Evolutionary conservation across 305 asterid species (phyloP), one percentile per base, ranked within the genome.

Genomic region (Fraxinus baroniana): DNA sequence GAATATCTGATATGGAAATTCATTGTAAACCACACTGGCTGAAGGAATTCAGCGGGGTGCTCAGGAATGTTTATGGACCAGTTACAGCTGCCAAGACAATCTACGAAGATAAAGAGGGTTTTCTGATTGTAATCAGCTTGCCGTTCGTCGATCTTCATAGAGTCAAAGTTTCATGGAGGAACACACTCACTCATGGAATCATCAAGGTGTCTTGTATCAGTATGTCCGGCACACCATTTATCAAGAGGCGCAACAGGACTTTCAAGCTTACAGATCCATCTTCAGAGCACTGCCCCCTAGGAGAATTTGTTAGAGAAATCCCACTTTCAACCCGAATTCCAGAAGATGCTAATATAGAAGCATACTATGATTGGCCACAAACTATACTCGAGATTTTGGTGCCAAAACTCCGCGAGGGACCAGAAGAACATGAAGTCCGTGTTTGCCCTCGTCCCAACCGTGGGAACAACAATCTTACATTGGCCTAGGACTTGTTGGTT

Each of bases 351-450:
- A 88, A 85, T 22, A 85, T 88, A 9, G 92, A 89, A 81, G 92
- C 92, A 0, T 89, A 88, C 78, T 87, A 80, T 37, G 90, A 88
- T 7, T 87, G 84, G 60, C 64, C 91, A 26, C 91, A 91, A 55
- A 82, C 88, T 1, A 79, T 39, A 80, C 89, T 89, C 0, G 92
- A 89, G 89, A 86, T 89, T 70, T 37, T 88, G 87, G 92, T 89
- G 80, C 92, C 92, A 22, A 89, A 89, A 82, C 88, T 85, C 39
- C 88, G 84, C 0, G 91, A 83, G 68, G 91, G 88, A 10, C 86
- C 90, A 60, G 92, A 88, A 83, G 92, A 89, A 83, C 92, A 88
- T 66, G 92, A 89, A 83, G 92, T 89, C 15, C 91, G 89, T 0
- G 91, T 89, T n/a, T 88, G 89, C 83, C 89, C 83, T 57, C 90